Base-by-base conservation (phyloP, 2,329 filamentous ascomycete species). In the Colletotrichum tabaci region DNA sequence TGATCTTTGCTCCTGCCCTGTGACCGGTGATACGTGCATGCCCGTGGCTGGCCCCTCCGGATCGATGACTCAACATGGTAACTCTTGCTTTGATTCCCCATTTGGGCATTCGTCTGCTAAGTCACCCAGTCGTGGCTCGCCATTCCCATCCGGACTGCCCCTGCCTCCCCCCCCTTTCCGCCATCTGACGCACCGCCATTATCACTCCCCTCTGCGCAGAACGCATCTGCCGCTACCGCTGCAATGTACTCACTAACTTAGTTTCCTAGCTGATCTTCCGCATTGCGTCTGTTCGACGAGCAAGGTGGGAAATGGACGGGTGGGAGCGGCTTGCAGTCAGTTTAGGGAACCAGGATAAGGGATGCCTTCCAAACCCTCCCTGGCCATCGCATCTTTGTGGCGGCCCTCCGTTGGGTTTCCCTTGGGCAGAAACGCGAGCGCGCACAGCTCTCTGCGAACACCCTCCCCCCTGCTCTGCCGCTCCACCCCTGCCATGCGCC, bases 381-480 rank as follows among this genome's bases (percentile, higher is more conserved):
- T 23, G 23, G 6, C 8, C 40, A 7, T 46, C 56, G 21, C 26
- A 2, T 2, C 49, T 35, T 21, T 6, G 30, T 26, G 44, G 49
- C 61, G 35, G 21, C 23, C 61, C 23, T 42, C 50, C 23, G 50
- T 55, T 49, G 38, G 40, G 47, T 52, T 42, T 21, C 49, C 18
- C 16, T 63, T 46, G 61, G 61, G 61, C 49, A 63, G 49, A 63
- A 55, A 63, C 49, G 61, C 61, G 44, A 49, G 49, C 35, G n/a
- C 61, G 46, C 18, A n/a, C 55, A 42, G 55, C 35, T 23, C 55
- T 23, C 23, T 21, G n/a, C 30, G 5, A 4, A 1, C 35, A 26
- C 8, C 12, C 56, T n/a, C 2, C 15, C 15, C 30, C 60, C n/a
- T 52, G 30, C 21, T 42, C 35, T 35, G n/a, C 30, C 26, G 60